Evolutionary conservation across 345 rosid genomes (phyloP).

Genomic region (Lumnitzera littorea): DNA sequence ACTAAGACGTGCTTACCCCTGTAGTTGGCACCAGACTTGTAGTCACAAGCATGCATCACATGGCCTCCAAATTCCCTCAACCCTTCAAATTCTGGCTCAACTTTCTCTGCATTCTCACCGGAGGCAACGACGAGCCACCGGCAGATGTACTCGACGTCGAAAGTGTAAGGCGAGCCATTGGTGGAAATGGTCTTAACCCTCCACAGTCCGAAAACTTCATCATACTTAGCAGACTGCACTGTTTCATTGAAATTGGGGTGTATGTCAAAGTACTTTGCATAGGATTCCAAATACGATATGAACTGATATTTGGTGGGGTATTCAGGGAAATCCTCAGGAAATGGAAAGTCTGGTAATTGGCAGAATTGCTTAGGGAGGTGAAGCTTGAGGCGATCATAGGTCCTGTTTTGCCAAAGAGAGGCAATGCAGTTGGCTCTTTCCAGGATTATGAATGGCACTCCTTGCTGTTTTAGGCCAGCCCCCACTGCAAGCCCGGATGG

Average conservation of each 20-base stretch:
- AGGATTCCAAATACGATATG: slow-evolving; percentile 59
- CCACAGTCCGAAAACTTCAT: slow-evolving; percentile 63
- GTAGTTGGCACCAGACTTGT: slow-evolving; percentile 59
- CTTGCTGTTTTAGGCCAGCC: slow-evolving; percentile 57
- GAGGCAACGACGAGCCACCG: slow-evolving; percentile 84
- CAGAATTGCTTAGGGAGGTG: slow-evolving; percentile 87
- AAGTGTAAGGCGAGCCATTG: slow-evolving; percentile 17
- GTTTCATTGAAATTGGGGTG: slow-evolving; percentile 58
- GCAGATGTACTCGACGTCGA: slow-evolving; percentile 66
- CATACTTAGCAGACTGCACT: slow-evolving; percentile 66
- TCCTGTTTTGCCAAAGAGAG: slow-evolving; percentile 76
- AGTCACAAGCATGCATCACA: slow-evolving; percentile 65
- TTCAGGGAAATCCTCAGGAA: slow-evolving; percentile 63
- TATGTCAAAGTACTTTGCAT: slow-evolving; percentile 52
- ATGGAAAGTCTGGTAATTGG: slow-evolving; percentile 53
- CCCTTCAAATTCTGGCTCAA: slow-evolving; percentile 72
- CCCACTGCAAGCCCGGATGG: slow-evolving; percentile 77
- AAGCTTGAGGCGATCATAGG: slow-evolving; percentile 80
- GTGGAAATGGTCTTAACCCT: slow-evolving; percentile 47
- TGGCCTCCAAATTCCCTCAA: slow-evolving; percentile 47
- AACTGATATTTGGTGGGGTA: slow-evolving; percentile 76
- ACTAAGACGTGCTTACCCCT: slow-evolving; percentile 58
- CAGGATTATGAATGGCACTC: slow-evolving; percentile 68
- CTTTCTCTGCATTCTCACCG: slow-evolving; percentile 83
- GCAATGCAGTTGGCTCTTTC: slow-evolving; percentile 81